Evolutionary conservation across 352 stramenopile genomes (phyloP).

Genomic region (Elongisporangium anandrum): DNA sequence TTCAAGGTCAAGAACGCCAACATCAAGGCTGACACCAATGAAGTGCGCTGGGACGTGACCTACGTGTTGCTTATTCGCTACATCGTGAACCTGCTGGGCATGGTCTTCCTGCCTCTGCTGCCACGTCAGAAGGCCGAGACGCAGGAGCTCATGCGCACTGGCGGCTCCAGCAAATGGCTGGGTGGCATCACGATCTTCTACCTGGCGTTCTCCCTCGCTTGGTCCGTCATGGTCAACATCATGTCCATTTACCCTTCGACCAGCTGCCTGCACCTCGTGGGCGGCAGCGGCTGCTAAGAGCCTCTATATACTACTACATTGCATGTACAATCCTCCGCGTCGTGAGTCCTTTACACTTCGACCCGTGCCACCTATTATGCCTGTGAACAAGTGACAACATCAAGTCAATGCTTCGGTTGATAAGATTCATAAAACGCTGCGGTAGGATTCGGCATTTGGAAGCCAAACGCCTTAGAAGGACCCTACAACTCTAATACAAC

Average conservation of each 20-base stretch:
- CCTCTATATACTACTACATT: not conserved
- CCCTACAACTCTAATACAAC: not conserved
- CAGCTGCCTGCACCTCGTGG: conserved; percentile 16
- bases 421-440: too few species aligned
- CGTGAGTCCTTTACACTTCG: not conserved
- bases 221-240: conserved; percentile 25
- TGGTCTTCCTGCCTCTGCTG: conserved; percentile 31
- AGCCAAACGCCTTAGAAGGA: not conserved
- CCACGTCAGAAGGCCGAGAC: conserved; percentile 43
- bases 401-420: too few species aligned
- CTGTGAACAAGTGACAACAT: not conserved
- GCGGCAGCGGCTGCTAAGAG: conserved; percentile 14
- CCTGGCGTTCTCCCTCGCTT: conserved; percentile 16
- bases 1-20: conserved; percentile 14
- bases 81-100: conserved; percentile 18
- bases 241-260: conserved; percentile 22
- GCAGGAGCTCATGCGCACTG: conserved; percentile 29
- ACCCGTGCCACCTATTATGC: too few species aligned
- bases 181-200: conserved; percentile 26
- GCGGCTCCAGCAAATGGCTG: conserved; percentile 21
- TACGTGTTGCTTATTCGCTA: conserved; percentile 36
- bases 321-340: not conserved
- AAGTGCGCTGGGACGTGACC: conserved; percentile 26
- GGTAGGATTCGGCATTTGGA: too few species aligned
- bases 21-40: conserved; percentile 12